Evolutionary conservation across 73 alveolate species (phyloP).

Genomic region (Paramecium biaurelia): DNA sequence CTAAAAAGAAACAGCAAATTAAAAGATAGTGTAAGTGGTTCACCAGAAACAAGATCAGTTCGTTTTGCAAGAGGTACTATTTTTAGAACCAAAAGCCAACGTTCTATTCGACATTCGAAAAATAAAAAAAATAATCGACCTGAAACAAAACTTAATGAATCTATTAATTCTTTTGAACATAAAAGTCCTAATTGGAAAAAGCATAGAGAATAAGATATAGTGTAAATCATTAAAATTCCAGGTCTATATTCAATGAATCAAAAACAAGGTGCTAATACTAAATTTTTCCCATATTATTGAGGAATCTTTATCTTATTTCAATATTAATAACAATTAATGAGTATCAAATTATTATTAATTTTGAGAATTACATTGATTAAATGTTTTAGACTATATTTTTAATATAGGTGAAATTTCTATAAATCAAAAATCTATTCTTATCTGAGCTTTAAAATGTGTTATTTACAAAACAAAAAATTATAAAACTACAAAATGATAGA

Average conservation of each 20-base stretch:
- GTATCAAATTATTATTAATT: neutral
- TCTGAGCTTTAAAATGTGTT: neutral
- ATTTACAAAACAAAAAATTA: too few species aligned
- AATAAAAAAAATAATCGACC: neutral
- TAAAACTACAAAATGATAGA: too few species aligned
- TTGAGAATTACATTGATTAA: neutral
- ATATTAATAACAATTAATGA: neutral
- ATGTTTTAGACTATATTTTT: neutral
- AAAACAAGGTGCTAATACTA: neutral
- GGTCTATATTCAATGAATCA: neutral
- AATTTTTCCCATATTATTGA: neutral
- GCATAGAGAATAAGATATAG: neutral
- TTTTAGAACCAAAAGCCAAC: neutral
- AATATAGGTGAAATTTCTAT: neutral
- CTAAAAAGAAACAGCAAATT: neutral
- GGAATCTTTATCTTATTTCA: neutral
- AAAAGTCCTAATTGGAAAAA: neutral
- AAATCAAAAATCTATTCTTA: neutral
- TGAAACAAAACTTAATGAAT: neutral
- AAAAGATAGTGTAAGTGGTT: neutral
- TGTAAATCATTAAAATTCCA: neutral
- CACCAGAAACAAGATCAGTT: neutral
- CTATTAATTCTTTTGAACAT: neutral
- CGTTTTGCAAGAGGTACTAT: constrained; percentile 1
- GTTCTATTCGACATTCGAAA: neutral